phyloP scores from a whole-genome alignment of 192 early-diverging fungal genomes.

The Chytriomyces sp. region DNA sequence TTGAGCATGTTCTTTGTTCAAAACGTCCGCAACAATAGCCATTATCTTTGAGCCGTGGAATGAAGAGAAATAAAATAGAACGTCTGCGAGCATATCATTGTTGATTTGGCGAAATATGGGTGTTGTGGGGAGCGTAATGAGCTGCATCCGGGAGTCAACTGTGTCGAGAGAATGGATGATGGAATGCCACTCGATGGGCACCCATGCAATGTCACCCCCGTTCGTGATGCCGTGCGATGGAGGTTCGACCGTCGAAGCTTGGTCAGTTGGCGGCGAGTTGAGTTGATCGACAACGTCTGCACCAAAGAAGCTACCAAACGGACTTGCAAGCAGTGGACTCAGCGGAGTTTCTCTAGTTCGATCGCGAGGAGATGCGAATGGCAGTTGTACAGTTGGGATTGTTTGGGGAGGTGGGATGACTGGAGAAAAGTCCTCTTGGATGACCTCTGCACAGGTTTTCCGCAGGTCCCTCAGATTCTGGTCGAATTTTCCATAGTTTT shows the following conservation, averaged over 20 bases:
- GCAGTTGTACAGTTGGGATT: neutral
- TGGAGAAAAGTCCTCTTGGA: slow-evolving; percentile 44
- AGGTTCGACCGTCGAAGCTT: neutral
- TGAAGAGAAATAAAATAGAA: slow-evolving; percentile 53
- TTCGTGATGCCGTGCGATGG: neutral
- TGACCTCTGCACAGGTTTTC: slow-evolving; percentile 39
- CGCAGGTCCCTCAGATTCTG: slow-evolving; percentile 41
- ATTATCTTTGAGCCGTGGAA: slow-evolving; percentile 51
- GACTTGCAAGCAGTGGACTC: neutral
- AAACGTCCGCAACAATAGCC: slow-evolving; percentile 7
- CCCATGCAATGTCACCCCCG: slow-evolving; percentile 39
- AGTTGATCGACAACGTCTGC: neutral
- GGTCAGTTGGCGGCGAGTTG: neutral
- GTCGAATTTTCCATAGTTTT: slow-evolving; percentile 27
- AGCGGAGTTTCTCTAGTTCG: neutral
- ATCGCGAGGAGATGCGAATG: too few relatives aligned
- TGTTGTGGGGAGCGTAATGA: slow-evolving; percentile 53
- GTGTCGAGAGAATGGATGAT: slow-evolving; percentile 39
- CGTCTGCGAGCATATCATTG: slow-evolving; percentile 59
- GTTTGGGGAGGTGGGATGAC: neutral
- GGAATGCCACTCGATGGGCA: slow-evolving; percentile 54
- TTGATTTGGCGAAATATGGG: slow-evolving; percentile 50
- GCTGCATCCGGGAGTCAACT: slow-evolving; percentile 49
- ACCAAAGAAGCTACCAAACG: neutral
- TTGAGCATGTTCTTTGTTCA: neutral